Percentiles rank a stretch among this genome's conserved stretches.
phyloP scores from a whole-genome alignment of 306 rosid species.

The Medicago truncatula region MtrunA17r5.0-ANR NC_053042.1:47468001-47468500 shows the following conservation, averaged over 20 bases:
- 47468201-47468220: slow-evolving; percentile 30
- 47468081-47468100: slow-evolving; percentile 61
- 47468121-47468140: slow-evolving; percentile 72
- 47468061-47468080: slow-evolving; percentile 69
- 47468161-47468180: slow-evolving; percentile 71
- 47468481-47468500: background rate
- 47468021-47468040: slow-evolving; percentile 56
- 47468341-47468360: slow-evolving; percentile 39
- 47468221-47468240: slow-evolving; percentile 37
- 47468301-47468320: slow-evolving; percentile 67
- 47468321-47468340: slow-evolving; percentile 38
- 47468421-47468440: background rate
- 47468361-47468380: slow-evolving; percentile 26
- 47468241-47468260: slow-evolving; percentile 58
- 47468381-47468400: slow-evolving; percentile 20
- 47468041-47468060: slow-evolving; percentile 95
- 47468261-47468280: slow-evolving; percentile 58
- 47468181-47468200: slow-evolving; percentile 51
- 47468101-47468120: slow-evolving; percentile 59
- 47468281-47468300: slow-evolving; percentile 34
- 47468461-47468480: background rate
- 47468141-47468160: slow-evolving; percentile 74
- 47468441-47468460: background rate
- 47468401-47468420: slow-evolving; percentile 45
- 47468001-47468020: slow-evolving; percentile 19